Base-by-base conservation (phyloP, 495 filamentous ascomycete genomes). In the Penicillium chermesinum region DNA sequence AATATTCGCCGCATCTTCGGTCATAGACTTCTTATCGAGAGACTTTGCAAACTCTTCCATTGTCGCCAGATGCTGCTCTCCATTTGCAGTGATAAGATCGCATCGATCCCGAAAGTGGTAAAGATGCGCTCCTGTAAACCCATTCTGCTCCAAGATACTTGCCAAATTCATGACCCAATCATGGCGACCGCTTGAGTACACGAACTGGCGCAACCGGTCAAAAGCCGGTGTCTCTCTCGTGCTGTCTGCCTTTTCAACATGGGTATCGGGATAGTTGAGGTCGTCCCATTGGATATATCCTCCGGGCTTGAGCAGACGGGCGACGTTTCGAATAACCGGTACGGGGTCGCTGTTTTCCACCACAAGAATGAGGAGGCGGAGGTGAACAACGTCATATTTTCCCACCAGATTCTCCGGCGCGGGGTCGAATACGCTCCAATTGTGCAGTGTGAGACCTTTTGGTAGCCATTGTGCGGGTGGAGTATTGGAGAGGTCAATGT, bases 201-300 rank as follows among this genome's bases (percentile, higher is more conserved):
- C 46, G 35, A 50, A 53, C 8, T 50, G 18, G 7, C 44, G 33
- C 18, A 58, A 15, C 18, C 46, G 33, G 18, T 58, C 55, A 7
- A 58, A 33, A 6, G 55, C 50, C 13, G 38, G 32, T 0, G 47
- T 52, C 2, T 32, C 7, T 3, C 44, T 27, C 17, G 21, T 35
- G 3, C 34, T 21, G 27, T 54, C 44, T 6, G 41, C 25, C 27
- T 50, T 52, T 32, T 41, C 41, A 15, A 54, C 40, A 39, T 41
- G 37, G 2, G 41, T 60, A 30, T 46, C 15, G 7, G 48, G 16
- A 33, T 14, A 34, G 19, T 47, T 48, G 7, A 49, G 38, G 22
- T 70, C 68, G 21, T 66, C 65, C 67, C 68, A 72, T 42, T 72
- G 68, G n/a, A 72, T 53, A 16, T 50, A 65, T 6, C 67, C 67